These are phyloP conservation scores for Plantago ovata DNA, from an alignment of 257 asterid genomes.

Conservation along the genomic window DNA sequence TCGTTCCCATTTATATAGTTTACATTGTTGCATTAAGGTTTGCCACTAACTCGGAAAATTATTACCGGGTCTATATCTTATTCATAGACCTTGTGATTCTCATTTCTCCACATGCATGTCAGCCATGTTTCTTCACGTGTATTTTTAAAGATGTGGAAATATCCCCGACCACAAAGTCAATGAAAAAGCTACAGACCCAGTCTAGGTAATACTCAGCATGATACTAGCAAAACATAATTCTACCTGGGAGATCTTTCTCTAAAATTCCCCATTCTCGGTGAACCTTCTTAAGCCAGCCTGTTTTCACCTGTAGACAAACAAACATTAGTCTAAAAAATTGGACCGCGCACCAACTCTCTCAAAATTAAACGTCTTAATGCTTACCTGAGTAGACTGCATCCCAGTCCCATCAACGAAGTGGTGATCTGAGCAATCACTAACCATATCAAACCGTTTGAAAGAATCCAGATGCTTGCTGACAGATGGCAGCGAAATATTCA, in stretches of 20 bases:
- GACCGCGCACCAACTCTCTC: neutral
- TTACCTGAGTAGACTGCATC: constrained; percentile 54
- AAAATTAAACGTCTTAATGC: constrained; percentile 1
- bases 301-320: constrained; percentile 44
- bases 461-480: constrained; percentile 32
- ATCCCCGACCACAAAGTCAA: no score
- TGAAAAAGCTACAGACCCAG: no score
- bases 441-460: constrained; percentile 77
- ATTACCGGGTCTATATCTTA: no score
- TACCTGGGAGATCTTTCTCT: constrained; percentile 88
- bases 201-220: neutral
- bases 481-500: constrained; percentile 28
- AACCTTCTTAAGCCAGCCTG: constrained; percentile 78
- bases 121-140: no score
- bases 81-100: no score
- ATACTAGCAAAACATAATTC: constrained; percentile 22
- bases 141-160: no score
- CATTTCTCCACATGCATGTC: no score
- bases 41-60: no score
- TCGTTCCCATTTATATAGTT: no score
- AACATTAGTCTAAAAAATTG: constrained; percentile 13
- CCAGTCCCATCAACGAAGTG: constrained; percentile 56
- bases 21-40: no score
- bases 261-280: constrained; percentile 91
- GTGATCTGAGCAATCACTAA: constrained; percentile 74